Evolutionary conservation across 176 grass and related monocot species (phyloP), one percentile per base, ranked within the genome.

Genomic region (Otatea glauca): DNA sequence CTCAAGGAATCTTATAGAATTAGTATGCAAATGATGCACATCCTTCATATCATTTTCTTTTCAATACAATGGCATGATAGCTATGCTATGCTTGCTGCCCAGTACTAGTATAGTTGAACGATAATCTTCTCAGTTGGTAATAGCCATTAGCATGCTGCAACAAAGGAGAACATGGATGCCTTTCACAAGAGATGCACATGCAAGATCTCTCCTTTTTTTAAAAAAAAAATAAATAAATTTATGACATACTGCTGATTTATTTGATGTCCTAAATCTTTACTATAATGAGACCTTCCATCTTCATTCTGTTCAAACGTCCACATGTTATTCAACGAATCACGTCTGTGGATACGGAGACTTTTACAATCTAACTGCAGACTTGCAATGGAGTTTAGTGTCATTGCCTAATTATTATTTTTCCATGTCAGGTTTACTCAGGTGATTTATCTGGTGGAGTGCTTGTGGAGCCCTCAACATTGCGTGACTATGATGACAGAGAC

Each of bases 361-460:
- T 62, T 6, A 6, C n/a, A 80, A 23, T 66, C 44, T 64, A 56
- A 71, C 34, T 58, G 51, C 45, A 64, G 62, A 65, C 41, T 34
- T 87, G 61, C 34, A 70, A 13, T 65, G 42, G 62, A 82, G 67
- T 76, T 86, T 18, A 83, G 51, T 86, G 45, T 49, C 51, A 70
- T 85, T 55, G 11, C 39, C 11, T 54, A 76, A 76, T 79, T 43
- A 4, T 60, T 34, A 1, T 8, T 60, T 82, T 48, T 1, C 68
- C 49, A 53, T 83, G 43, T 60, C 9, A 94, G 92, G 87, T 94
- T 74, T 90, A 92, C 72, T 94, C 93, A 72, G 65, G 74, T 73
- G 91, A 96, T 81, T 76, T 94, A 27, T 99, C 89, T 84, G 96
- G 96, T 70, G 89, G 93, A 80, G 45, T 99, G 67, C 89, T 99